Evolutionary conservation across 306 rosid genomes (phyloP), one percentile per base, ranked within the genome.

Genomic region (Glycyrrhiza uralensis): DNA sequence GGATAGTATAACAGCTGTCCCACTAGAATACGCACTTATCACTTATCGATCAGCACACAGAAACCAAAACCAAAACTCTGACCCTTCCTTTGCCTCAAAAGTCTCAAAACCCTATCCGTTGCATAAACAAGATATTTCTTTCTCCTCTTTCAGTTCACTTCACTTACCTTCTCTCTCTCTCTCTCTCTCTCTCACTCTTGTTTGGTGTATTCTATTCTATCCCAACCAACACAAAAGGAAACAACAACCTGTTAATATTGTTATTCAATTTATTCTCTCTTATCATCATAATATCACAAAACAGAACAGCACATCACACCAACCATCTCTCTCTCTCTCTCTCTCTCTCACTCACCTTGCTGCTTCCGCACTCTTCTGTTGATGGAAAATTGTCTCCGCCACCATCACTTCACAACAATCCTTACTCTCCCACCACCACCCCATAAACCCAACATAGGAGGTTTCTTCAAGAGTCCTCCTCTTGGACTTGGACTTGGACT

Each of bases 371-470:
- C 52, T 35, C 47, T 29, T 33, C 71, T 59, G 50, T 76, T 83
- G 39, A 84, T 84, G 88, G 88, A 80, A 70, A 74, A 69, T 54
- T 69, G 79, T 63, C 35, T 76, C 62, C 9, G 9, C 39, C 74
- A 54, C 74, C 68, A 44, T 22, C 56, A 15, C 8, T n/a, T n/a
- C 71, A 49, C 39, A 64, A 42, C 24, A 17, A 55, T 32, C 22
- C 63, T 72, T 50, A 66, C 52, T 20, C 60, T 62, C 11, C 67
- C 71, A 15, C 19, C 69, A 17, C 26, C 52, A 71, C 18, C 41
- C 39, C 14, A 35, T 18, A 74, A 38, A 38, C 33, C 81, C 38
- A 30, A 39, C 49, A 18, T 20, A 66, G 42, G 71, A 45, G 15
- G 67, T 7, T 73, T 77, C 59, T 56, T 70, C 69, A 38, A 15